Base-by-base conservation (phyloP, 2,329 filamentous ascomycete species). In the Sphaerostilbella broomeana region DNA sequence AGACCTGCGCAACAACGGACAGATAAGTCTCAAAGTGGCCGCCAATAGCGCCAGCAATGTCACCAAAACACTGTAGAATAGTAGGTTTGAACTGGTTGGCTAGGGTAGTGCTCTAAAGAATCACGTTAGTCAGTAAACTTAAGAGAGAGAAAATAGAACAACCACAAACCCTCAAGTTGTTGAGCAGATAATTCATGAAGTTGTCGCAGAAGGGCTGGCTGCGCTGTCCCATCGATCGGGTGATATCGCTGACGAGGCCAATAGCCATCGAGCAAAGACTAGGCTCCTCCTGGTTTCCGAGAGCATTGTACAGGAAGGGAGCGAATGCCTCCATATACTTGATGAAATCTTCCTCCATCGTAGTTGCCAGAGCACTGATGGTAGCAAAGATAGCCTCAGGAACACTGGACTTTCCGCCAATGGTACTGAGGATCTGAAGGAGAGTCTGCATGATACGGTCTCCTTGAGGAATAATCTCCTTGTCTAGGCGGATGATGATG, bases 321-420 rank as follows among this genome's bases (percentile, higher is more conserved):
- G 81, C 74, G 64, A 98, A 98, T 2, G 86, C 79, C 28, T 95
- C 87, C 90, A 98, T 97, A 71, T 98, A 98, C 69, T 94, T 92
- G 60, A 83, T 70, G 62, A 98, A 98, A 51, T 90, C 87, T 39
- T 88, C 86, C 59, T 95, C 89, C 55, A 97, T 75, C 26, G 89
- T 85, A 54, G 85, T 94, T 27, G 92, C 85, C 45, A 98, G 75
- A n/a, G 86, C 81, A 59, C 90, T 92, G 55, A 97, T 84, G 43
- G 87, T 85, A 36, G 88, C 86, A 57, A 98, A 97, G 45, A 95
- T 77, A 7, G 86, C 86, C 64, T 98, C 92, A 12, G 92, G 92
- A 20, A 98, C 92, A 53, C 82, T 92, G 1, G 90, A 95, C 70
- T 95, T 95, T 54, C 78, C 70, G 40, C 84, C 81, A 12, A 89